Percentiles rank a stretch among this genome's conserved stretches.
These are phyloP conservation scores for Plasmodium blacklocki DNA, from an alignment of 169 alveolate genomes.

Conservation along the genomic window DNA sequence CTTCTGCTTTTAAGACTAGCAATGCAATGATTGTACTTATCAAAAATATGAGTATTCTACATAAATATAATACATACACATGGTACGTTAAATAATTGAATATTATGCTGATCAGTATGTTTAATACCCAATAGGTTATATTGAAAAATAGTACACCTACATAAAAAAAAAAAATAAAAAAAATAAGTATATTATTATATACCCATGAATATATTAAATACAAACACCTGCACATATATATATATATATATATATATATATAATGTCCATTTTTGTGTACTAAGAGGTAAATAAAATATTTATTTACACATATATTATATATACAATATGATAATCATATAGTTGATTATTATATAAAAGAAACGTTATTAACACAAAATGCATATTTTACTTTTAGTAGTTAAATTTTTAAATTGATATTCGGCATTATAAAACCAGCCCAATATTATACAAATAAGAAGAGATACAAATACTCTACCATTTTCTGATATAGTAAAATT, in stretches of 20 bases:
- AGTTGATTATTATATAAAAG: too few relatives aligned
- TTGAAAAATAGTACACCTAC: slow-evolving; percentile 55
- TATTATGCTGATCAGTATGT: slow-evolving; percentile 16
- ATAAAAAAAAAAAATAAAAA: background rate
- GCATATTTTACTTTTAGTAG: slow-evolving; percentile 27
- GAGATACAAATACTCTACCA: slow-evolving; percentile 81
- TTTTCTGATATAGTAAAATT: slow-evolving; percentile 84
- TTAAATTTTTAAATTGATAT: slow-evolving; percentile 10
- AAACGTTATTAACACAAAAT: too few relatives aligned
- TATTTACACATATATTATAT: too few relatives aligned
- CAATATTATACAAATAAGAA: slow-evolving; percentile 30
- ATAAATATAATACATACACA: slow-evolving; percentile 29
- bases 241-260: too few relatives aligned
- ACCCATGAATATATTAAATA: too few relatives aligned
- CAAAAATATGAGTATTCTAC: slow-evolving; percentile 18
- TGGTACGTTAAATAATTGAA: slow-evolving; percentile 57
- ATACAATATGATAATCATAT: too few relatives aligned
- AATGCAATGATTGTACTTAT: slow-evolving; percentile 36
- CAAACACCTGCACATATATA: too few relatives aligned
- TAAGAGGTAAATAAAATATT: too few relatives aligned
- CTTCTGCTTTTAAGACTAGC: slow-evolving; percentile 8
- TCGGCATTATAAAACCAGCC: slow-evolving; percentile 63
- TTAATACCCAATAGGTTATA: slow-evolving; percentile 46
- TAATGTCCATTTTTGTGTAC: too few relatives aligned
- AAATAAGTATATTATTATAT: background rate